Percentiles rank a stretch among this genome's conserved stretches.
Evolutionary conservation across 192 early-diverging fungal species (phyloP).

Genomic region (Allomyces macrogynus): DNA sequence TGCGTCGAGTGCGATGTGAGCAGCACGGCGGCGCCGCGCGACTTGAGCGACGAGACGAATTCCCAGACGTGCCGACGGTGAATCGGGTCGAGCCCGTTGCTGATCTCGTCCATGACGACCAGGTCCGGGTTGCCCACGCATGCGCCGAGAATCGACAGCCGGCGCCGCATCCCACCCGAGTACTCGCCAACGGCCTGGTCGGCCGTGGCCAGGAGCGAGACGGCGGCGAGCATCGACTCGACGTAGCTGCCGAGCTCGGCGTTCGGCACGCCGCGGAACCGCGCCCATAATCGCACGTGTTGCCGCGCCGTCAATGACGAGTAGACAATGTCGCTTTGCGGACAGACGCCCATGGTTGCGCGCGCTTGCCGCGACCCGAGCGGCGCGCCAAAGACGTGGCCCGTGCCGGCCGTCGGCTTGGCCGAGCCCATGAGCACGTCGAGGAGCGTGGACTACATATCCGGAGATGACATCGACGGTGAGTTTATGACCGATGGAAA

Average conservation of each 20-base stretch:
- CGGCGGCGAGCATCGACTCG: neutral
- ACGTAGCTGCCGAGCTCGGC: neutral
- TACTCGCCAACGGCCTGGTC: neutral
- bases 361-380: neutral
- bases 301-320: neutral
- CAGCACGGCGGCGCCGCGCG: neutral
- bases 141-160: neutral
- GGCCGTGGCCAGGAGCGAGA: neutral
- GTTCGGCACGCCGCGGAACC: neutral
- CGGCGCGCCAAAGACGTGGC: slow-evolving; percentile 1
- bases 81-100: neutral
- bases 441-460: neutral
- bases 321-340: neutral
- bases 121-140: neutral
- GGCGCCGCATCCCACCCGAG: neutral
- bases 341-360: neutral
- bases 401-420: neutral
- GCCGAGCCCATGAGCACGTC: slow-evolving; percentile 2
- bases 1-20: neutral
- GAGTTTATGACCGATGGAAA: no score
- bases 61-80: neutral
- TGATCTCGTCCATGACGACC: neutral
- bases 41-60: neutral
- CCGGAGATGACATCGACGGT: no score
- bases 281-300: neutral